Percentiles rank a stretch among this genome's conserved stretches.
These are phyloP conservation scores for Verbena officinalis DNA, from an alignment of 257 asterid genomes.

Conservation along the genomic window DNA sequence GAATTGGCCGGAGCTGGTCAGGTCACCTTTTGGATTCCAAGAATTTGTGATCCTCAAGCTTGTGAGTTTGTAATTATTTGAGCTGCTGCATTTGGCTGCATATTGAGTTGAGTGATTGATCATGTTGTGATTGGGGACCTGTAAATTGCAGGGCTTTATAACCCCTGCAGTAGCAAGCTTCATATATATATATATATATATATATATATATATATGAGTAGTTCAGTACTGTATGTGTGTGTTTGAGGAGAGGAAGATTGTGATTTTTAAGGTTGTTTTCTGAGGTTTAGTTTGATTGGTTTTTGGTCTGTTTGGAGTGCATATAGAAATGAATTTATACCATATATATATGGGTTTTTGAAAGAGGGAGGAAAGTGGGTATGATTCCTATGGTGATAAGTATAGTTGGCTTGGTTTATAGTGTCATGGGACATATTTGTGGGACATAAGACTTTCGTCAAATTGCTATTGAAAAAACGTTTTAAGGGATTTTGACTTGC, in stretches of 20 bases:
- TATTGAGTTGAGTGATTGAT: slow-evolving; percentile 22
- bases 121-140: not conserved
- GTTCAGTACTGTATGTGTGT: not conserved
- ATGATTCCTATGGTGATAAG: slow-evolving; percentile 5
- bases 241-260: not conserved
- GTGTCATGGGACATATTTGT: slow-evolving; percentile 21
- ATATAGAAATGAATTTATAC: slow-evolving; percentile 34
- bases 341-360: not conserved
- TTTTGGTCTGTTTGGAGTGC: slow-evolving; percentile 14
- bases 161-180: slow-evolving; percentile 35
- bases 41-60: slow-evolving; percentile 34
- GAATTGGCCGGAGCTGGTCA: not conserved
- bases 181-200: slow-evolving; percentile 25
- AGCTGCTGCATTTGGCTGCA: not conserved
- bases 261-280: not conserved
- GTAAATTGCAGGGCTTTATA: slow-evolving; percentile 27
- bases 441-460: slow-evolving; percentile 18
- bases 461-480: slow-evolving; percentile 31
- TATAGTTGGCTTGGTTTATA: not conserved
- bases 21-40: slow-evolving; percentile 26
- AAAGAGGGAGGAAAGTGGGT: slow-evolving; percentile 30
- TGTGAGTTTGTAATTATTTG: not conserved
- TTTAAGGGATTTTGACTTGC: slow-evolving; percentile 15
- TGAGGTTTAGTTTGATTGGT: not conserved
- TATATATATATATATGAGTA: not conserved